Conservation (phyloP, 1,284 basidiomycete species). For the Xerocomus tenax region DNA sequence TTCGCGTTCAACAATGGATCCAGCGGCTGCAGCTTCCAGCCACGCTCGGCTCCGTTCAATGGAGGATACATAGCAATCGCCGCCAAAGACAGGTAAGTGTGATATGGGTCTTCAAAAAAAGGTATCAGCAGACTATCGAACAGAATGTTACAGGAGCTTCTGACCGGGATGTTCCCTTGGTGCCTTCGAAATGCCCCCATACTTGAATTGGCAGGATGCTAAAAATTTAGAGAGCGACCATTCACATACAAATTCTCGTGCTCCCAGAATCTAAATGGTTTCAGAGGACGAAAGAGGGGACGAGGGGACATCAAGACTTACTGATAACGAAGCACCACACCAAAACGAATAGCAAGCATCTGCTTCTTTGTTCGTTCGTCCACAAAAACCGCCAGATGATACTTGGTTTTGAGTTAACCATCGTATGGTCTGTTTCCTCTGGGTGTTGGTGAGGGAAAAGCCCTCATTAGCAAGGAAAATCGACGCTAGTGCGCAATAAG, state of each 20-base stretch:
- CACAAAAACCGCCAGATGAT: conserved; percentile 68
- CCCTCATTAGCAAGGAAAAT: conserved; percentile 47
- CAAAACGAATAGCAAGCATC: conserved; percentile 95
- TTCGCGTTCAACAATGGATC: conserved; percentile 67
- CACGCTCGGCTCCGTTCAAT: conserved; percentile 28
- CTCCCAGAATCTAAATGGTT: conserved; percentile 53
- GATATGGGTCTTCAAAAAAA: conserved; percentile 64
- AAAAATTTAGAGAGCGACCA: conserved; percentile 56
- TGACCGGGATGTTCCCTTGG: conserved; percentile 70
- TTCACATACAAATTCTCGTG: conserved; percentile 47
- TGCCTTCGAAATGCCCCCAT: conserved; percentile 78
- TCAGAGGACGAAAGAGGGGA: conserved; percentile 1
- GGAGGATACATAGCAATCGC: conserved; percentile 63
- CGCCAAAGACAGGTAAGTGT: conserved; percentile 83
- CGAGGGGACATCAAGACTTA: conserved; percentile 30
- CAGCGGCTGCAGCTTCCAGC: conserved; percentile 52
- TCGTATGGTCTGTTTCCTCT: conserved; percentile 50
- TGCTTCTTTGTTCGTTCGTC: conserved; percentile 75
- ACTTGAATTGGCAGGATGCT: conserved; percentile 69
- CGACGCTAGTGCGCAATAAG: conserved; percentile 83
- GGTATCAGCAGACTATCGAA: conserved; percentile 4
- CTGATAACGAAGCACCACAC: conserved; percentile 74
- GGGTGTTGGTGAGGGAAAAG: conserved; percentile 34
- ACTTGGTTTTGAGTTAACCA: conserved; percentile 75
- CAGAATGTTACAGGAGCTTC: conserved; percentile 13